Base-by-base conservation (phyloP, 2,329 filamentous ascomycete genomes). In the Cercospora janseana region DNA sequence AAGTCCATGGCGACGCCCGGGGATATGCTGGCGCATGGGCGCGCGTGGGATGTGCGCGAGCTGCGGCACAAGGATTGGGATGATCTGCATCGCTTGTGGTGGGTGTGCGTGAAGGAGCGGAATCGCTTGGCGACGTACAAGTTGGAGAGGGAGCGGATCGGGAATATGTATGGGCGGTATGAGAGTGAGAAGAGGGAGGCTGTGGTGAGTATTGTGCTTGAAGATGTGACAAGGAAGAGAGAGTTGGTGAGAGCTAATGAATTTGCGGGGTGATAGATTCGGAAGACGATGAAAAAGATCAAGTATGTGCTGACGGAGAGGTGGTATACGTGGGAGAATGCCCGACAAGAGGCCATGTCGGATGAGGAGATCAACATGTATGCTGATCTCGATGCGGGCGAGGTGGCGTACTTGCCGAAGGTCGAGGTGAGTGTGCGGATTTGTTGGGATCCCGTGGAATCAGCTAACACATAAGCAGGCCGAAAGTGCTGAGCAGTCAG, bases 51-150 rank as follows among this genome's bases (percentile, higher is more conserved):
- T 8, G 83, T 87, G 6, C 81, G 88, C 71, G 93, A 98, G 74
- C 76, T 98, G 64, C 81, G 91, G 56, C 78, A 80, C 56, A 96
- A 96, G 74, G 89, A 86, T 56, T 98, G 90, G 88, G 88, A 95
- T 55, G 91, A 97, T 69, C 73, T 98, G 62, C 91, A 97, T 70
- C 76, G 78, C 55, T 77, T 98, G 65, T 98, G 92, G 90, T 98
- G 91, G 89, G 81, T 90, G 48, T 97, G 93, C 68, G 80, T 86
- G 53, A 90, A 88, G 73, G 93, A 98, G 74, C 79, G 87, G 63
- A 98, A 98, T 72, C 81, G 88, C 60, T 81, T 97, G 61, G 78
- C 82, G n/a, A 97, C 94, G 23, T 83, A 86, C 60, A 77, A 77
- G 46, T 70, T 77, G 50, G 89, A 95, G 74, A 79, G 88, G 62